Base-by-base conservation (phyloP, 2,329 filamentous ascomycete genomes). In the Colletotrichum melonis region DNA sequence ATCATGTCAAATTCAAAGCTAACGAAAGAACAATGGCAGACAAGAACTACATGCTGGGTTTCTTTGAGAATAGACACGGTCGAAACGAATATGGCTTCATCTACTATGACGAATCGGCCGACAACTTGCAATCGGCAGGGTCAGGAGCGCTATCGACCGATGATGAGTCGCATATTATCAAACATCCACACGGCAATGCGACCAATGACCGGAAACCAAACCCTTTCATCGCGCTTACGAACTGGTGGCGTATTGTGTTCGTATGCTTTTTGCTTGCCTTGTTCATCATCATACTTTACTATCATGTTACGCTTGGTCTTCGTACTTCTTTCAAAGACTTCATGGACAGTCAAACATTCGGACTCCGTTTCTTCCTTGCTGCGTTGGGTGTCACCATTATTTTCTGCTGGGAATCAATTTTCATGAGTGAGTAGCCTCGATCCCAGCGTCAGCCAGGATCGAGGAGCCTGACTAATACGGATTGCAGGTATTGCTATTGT, bases 291-390 rank as follows among this genome's bases (percentile, higher is more conserved):
- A 78, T 86, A 11, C 76, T 84, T n/a, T 85, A 84, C 62, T 86
- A 86, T 68, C 77, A 83, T 75, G 73, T 81, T 70, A 78, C 75
- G 1, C 71, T 75, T 14, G 52, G 59, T 5, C 52, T 77, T 38
- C 63, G 62, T 52, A 74, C 75, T 30, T 74, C 72, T 32, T 79
- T 83, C 72, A 78, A 82, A 71, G 75, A 75, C 24, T 80, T 82
- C 70, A 78, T 86, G 78, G 81, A 84, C 57, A 79, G 80, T n/a
- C 80, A 85, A 72, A 78, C 77, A 3, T 85, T 86, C 63, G 85
- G 85, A 5, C 82, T 85, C 0, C 78, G 85, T 8, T 86, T 87
- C 64, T 75, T 86, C 8, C 82, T 84, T 62, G 84, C 85, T 3
- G 77, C 78, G 0, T 66, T 86, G 0, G 86, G 85, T 12, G 84